Percentiles rank a stretch among this genome's conserved stretches.
Conservation (phyloP, 139 green algal genomes). For the Pleodorina starrii region DNA sequence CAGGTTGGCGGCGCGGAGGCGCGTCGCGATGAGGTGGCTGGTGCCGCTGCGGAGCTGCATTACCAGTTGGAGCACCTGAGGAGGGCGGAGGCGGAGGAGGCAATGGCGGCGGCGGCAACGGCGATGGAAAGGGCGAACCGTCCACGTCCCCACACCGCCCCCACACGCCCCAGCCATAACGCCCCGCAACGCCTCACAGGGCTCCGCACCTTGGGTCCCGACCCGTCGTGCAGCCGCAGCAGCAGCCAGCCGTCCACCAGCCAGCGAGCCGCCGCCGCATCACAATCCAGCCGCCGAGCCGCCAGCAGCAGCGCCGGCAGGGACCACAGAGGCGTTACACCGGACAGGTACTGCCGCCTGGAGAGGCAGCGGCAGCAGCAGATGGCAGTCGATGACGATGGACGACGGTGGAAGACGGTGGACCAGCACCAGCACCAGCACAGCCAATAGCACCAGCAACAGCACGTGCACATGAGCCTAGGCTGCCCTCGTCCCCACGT, state of each 20-base stretch:
- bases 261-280: constrained; percentile 13
- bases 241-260: constrained; percentile 65
- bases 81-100: not conserved
- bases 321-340: constrained; percentile 52
- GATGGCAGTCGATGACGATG: too few species aligned
- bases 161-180: too few species aligned
- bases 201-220: constrained; percentile 33
- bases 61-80: constrained; percentile 56
- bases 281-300: constrained; percentile 38
- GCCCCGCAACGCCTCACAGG: too few species aligned
- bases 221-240: constrained; percentile 57
- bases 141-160: too few species aligned
- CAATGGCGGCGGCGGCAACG: too few species aligned
- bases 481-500: too few species aligned
- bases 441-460: too few species aligned
- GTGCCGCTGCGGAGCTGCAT: not conserved
- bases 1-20: constrained; percentile 29
- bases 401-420: too few species aligned
- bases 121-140: too few species aligned
- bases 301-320: constrained; percentile 55
- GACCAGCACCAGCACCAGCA: too few species aligned
- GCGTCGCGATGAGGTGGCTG: not conserved
- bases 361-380: too few species aligned
- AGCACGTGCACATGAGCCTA: too few species aligned
- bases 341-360: constrained; percentile 58